Percentiles rank a stretch among this genome's conserved stretches.
These are phyloP conservation scores for Sporobolomyces phaffii DNA, from an alignment of 768 basidiomycete species.

Conservation along the genomic window DNA sequence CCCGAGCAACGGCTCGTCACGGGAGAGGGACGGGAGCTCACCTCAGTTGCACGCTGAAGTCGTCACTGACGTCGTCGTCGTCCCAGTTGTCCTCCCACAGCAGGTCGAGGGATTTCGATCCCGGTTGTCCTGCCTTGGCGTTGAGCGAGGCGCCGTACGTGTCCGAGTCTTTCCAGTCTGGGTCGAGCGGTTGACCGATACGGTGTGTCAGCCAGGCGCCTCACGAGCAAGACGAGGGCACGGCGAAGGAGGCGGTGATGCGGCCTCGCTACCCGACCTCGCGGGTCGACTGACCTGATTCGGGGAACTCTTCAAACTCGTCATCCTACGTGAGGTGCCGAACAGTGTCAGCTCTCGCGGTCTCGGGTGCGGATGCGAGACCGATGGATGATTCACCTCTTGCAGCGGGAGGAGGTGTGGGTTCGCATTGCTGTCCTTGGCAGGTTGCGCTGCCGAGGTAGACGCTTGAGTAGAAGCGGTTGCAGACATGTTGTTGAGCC, in stretches of 20 bases:
- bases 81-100: conserved; percentile 99
- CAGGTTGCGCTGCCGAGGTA: background rate
- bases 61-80: conserved; percentile 96
- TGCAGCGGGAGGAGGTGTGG: conserved; percentile 25
- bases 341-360: background rate
- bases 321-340: conserved; percentile 32
- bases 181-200: background rate
- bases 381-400: conserved; percentile 9
- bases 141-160: conserved; percentile 40
- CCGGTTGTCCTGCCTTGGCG: conserved; percentile 53
- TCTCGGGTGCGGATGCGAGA: background rate
- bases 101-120: conserved; percentile 75
- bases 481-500: background rate
- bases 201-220: background rate
- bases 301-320: conserved; percentile 44
- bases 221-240: background rate
- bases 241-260: background rate
- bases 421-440: conserved; percentile 8
- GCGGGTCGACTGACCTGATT: conserved; percentile 28
- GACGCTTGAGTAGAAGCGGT: background rate
- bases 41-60: conserved; percentile 93
- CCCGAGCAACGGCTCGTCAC: too few relatives aligned
- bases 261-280: background rate
- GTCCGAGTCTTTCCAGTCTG: conserved; percentile 41
- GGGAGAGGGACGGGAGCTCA: conserved; percentile 47